Conservation (phyloP, 805 yeast species). For the Teunomyces tritomae region DNA sequence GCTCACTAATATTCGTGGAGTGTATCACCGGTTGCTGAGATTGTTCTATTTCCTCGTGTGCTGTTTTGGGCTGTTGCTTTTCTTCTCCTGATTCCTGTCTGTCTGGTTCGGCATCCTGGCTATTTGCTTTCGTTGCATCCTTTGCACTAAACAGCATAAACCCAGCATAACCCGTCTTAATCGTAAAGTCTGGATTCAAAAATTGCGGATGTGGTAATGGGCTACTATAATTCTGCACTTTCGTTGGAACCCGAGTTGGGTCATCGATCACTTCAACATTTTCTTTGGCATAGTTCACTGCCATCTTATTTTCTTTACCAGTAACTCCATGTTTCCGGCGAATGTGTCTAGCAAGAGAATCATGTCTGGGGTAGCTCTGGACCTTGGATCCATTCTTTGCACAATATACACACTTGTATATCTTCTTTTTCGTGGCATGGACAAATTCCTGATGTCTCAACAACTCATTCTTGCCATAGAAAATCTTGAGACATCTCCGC, state of each 20-base stretch:
- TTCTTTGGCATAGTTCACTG: constrained; percentile 43
- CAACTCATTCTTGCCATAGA: constrained; percentile 44
- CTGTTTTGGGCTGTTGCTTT: not conserved
- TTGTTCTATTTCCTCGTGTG: not conserved
- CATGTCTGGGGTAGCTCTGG: constrained; percentile 44
- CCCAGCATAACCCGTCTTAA: constrained; percentile 29
- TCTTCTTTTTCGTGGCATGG: constrained; percentile 42
- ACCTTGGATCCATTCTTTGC: constrained; percentile 30
- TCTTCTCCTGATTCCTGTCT: not conserved
- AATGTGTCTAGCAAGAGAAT: constrained; percentile 43
- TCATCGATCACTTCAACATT: constrained; percentile 40
- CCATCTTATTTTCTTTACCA: constrained; percentile 43
- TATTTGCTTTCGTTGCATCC: not conserved
- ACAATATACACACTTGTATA: constrained; percentile 42
- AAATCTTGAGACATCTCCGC: constrained; percentile 36
- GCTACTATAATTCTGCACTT: constrained; percentile 11
- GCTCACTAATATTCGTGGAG: not conserved
- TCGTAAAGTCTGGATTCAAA: constrained; percentile 28
- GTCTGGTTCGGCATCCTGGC: not conserved
- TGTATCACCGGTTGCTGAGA: not conserved
- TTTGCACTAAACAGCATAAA: constrained; percentile 28
- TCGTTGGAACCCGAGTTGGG: constrained; percentile 11
- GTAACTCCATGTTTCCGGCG: constrained; percentile 44
- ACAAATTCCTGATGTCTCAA: constrained; percentile 46
- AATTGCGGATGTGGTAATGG: constrained; percentile 32